These are phyloP conservation scores for Pythium insidiosum DNA, from an alignment of 352 stramenopile species.

Conservation along the genomic window DNA sequence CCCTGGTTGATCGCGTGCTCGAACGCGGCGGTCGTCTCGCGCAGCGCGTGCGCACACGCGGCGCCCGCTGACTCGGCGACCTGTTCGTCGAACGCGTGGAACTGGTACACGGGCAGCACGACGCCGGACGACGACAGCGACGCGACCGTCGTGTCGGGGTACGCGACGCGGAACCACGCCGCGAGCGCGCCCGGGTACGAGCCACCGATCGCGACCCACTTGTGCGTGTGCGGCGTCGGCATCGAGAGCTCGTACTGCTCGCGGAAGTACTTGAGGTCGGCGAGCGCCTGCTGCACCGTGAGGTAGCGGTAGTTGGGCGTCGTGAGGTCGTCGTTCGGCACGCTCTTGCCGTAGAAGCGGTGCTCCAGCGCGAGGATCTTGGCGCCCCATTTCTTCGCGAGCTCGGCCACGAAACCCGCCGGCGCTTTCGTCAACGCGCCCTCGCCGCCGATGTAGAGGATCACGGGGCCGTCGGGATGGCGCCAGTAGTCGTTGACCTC, in stretches of 20 bases:
- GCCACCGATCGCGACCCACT: slow-evolving; percentile 73
- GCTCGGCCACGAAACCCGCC: slow-evolving; percentile 53
- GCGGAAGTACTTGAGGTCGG: slow-evolving; percentile 80
- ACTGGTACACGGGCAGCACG: slow-evolving; percentile 73
- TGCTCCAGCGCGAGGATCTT: slow-evolving; percentile 85
- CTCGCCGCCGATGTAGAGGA: slow-evolving; percentile 85
- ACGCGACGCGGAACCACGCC: slow-evolving; percentile 76
- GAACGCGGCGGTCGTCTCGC: slow-evolving; percentile 53
- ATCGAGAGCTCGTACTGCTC: slow-evolving; percentile 49
- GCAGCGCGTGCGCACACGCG: slow-evolving; percentile 55
- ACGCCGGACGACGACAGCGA: slow-evolving; percentile 71
- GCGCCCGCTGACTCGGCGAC: slow-evolving; percentile 47
- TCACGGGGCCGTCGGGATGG: slow-evolving; percentile 44
- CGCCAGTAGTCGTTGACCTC: slow-evolving; percentile 56
- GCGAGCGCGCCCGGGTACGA: slow-evolving; percentile 80
- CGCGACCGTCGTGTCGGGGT: slow-evolving; percentile 69
- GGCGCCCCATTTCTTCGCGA: slow-evolving; percentile 67
- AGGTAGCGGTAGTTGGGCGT: slow-evolving; percentile 69
- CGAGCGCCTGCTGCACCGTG: slow-evolving; percentile 79
- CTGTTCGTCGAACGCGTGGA: slow-evolving; percentile 78
- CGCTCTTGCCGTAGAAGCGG: slow-evolving; percentile 82
- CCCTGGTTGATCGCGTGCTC: slow-evolving; percentile 40
- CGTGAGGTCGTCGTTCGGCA: slow-evolving; percentile 68
- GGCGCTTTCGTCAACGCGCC: slow-evolving; percentile 51
- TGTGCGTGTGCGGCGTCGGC: slow-evolving; percentile 16